These are phyloP conservation scores for Hamigera avellanea DNA, from an alignment of 495 filamentous ascomycete genomes.

Conservation along the genomic window DNA sequence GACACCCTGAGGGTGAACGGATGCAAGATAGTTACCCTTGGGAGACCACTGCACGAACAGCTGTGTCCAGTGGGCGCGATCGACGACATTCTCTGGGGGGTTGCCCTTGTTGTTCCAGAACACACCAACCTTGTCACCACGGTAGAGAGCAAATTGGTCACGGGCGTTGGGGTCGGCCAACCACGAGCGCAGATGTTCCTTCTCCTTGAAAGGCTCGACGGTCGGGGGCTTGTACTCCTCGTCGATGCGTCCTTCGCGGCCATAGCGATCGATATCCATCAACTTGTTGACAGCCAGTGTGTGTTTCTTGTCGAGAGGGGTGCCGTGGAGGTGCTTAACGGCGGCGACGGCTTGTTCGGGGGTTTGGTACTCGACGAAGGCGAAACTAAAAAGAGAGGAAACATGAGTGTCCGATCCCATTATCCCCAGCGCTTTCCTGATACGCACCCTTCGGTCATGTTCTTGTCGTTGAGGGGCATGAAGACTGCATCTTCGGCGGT, in stretches of 20 bases:
- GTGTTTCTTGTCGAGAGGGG: constrained; percentile 89
- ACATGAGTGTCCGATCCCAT: constrained; percentile 1
- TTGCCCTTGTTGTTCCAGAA: constrained; percentile 98
- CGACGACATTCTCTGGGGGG: constrained; percentile 72
- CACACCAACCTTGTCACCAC: constrained; percentile 78
- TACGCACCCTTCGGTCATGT: constrained; percentile 70
- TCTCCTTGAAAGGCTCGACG: constrained; percentile 71
- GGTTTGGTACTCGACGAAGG: constrained; percentile 94
- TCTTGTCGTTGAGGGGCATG: constrained; percentile 82
- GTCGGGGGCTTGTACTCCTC: constrained; percentile 74
- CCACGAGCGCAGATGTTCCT: constrained; percentile 92
- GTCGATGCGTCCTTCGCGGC: constrained; percentile 81
- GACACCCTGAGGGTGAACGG: constrained; percentile 88
- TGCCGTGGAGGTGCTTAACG: constrained; percentile 70
- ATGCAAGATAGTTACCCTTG: constrained; percentile 83
- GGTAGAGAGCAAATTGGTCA: constrained; percentile 90
- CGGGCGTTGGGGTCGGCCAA: constrained; percentile 74
- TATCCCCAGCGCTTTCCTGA: not conserved
- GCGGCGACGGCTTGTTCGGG: constrained; percentile 81
- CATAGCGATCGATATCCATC: constrained; percentile 93
- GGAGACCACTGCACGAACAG: constrained; percentile 97
- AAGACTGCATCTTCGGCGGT: constrained; percentile 77
- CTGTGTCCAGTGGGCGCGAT: constrained; percentile 92
- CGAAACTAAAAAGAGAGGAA: constrained; percentile 45
- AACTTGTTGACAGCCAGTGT: constrained; percentile 93